These are phyloP conservation scores for Graphilbum fragrans DNA, from an alignment of 2,329 filamentous ascomycete genomes.

Conservation along the genomic window DNA sequence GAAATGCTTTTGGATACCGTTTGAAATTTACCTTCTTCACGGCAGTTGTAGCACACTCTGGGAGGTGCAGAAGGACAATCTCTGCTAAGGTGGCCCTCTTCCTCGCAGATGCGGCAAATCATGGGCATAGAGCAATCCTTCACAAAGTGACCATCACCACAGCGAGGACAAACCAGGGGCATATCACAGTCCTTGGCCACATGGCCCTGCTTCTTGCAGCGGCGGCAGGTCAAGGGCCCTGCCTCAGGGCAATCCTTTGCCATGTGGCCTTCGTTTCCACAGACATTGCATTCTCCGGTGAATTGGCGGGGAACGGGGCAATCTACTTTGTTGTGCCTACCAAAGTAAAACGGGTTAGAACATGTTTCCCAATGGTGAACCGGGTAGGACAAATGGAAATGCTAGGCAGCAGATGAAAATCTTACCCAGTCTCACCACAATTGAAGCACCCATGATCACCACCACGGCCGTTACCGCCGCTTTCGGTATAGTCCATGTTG, in stretches of 20 bases:
- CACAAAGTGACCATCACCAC: constrained; percentile 35
- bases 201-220: constrained; percentile 39
- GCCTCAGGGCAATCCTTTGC: constrained; percentile 37
- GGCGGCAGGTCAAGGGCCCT: constrained; percentile 16
- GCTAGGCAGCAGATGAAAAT: not conserved
- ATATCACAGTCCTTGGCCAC: constrained; percentile 50
- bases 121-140: constrained; percentile 35
- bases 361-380: not conserved
- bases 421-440: not conserved
- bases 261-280: constrained; percentile 37
- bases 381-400: not conserved
- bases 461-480: not conserved
- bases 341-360: not conserved
- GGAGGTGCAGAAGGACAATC: constrained; percentile 42
- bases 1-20: not conserved
- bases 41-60: constrained; percentile 47
- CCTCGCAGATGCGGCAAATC: constrained; percentile 24
- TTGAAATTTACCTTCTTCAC: constrained; percentile 37
- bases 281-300: constrained; percentile 20
- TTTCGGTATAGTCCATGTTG: no score
- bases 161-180: constrained; percentile 27
- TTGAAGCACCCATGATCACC: not conserved
- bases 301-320: constrained; percentile 42
- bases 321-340: constrained; percentile 49
- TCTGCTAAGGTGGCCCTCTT: constrained; percentile 38